Evolutionary conservation across 2,329 filamentous ascomycete species (phyloP), one percentile per base, ranked within the genome.

Genomic region (Xylaria sp.): DNA sequence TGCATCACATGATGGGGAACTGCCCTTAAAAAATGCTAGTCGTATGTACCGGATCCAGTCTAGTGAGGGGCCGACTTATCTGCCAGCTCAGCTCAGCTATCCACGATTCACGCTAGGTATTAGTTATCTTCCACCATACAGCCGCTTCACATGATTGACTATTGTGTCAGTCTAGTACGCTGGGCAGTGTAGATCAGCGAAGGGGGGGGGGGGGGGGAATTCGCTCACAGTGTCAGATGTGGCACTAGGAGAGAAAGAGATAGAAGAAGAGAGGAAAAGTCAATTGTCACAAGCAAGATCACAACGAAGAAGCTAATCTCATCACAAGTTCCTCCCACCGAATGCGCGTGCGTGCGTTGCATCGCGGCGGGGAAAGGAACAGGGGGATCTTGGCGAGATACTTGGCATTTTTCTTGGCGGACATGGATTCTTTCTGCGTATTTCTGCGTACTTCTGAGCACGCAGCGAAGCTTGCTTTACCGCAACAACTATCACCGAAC

Each of bases 321-420:
- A 68, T 74, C 68, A 72, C 72, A 67, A 67, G 70, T 68, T 65
- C 55, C 66, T 72, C 32, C 66, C 65, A 73, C 52, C 32, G 56
- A 41, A 41, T 67, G 60, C 70, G 72, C 72, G 71, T 69, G 66
- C 72, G 58, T 66, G 46, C 67, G 65, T 61, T 68, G 65, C 66
- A 71, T 70, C 56, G 63, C 63, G 43, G 52, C 60, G 56, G 60
- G 61, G 55, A 48, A 64, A n/a, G 18, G n/a, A 39, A 55, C 50
- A 60, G 39, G 59, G 59, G 59, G 43, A 12, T 57, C 59, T 66
- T 66, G 64, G 64, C 59, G 20, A 57, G n/a, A 52, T 50, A 66
- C 64, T 63, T 64, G 60, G 65, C 55, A n/a, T 63, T 64, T 36
- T 53, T 25, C 55, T 63, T 60, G 53, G 65, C 65, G 23, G 30